Conservation (phyloP, 1,139 yeast genomes). For the Maudiozyma humilis region DNA sequence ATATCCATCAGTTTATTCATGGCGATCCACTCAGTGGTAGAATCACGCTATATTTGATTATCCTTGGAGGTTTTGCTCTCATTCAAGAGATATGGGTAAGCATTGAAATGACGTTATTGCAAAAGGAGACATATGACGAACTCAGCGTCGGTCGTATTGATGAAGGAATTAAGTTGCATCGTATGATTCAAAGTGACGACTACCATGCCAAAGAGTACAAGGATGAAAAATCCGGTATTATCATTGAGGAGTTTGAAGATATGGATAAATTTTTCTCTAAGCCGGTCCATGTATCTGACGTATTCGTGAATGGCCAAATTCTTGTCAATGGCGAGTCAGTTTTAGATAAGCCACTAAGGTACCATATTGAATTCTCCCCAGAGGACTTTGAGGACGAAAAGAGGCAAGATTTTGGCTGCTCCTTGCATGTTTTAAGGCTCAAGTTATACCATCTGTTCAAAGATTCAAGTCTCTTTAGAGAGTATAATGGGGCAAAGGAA, state of each 20-base stretch:
- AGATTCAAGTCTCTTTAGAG: slow-evolving; percentile 40
- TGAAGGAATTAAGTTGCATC: slow-evolving; percentile 24
- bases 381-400: slow-evolving; percentile 54
- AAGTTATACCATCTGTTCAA: slow-evolving; percentile 47
- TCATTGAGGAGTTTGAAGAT: slow-evolving; percentile 41
- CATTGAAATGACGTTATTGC: slow-evolving; percentile 30
- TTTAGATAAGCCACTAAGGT: slow-evolving; percentile 39
- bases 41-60: slow-evolving; percentile 28
- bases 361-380: slow-evolving; percentile 71
- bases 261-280: slow-evolving; percentile 58
- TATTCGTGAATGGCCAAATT: slow-evolving; percentile 47
- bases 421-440: slow-evolving; percentile 50
- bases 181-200: slow-evolving; percentile 28
- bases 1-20: slow-evolving; percentile 25
- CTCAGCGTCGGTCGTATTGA: slow-evolving; percentile 27
- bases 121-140: slow-evolving; percentile 30
- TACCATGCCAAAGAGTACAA: slow-evolving; percentile 28
- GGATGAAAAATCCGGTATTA: slow-evolving; percentile 29
- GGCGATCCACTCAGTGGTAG: slow-evolving; percentile 29
- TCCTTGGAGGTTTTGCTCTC: slow-evolving; percentile 29
- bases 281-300: slow-evolving; percentile 73
- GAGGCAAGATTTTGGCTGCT: slow-evolving; percentile 64
- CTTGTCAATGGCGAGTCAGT: slow-evolving; percentile 20
- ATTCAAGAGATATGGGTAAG: slow-evolving; percentile 30
- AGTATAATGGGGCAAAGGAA: slow-evolving; percentile 15